A percentile compares a stretch with the other conserved stretches of the same genome.
These are phyloP conservation scores for Tremella mesenterica DNA, from an alignment of 768 basidiomycete genomes.

Conservation along the genomic window DNA sequence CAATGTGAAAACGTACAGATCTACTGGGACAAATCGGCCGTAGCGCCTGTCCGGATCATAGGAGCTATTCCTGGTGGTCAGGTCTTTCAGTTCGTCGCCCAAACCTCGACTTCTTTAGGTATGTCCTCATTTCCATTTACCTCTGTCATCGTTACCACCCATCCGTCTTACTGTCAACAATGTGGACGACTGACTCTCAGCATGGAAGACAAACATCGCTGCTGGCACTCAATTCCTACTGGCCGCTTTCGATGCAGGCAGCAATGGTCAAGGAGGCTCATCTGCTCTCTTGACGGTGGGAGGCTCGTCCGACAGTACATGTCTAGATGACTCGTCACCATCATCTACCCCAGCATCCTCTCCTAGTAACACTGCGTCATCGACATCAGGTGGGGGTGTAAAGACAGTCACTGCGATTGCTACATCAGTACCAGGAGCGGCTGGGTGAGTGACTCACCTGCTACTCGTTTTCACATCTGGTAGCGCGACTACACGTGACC, in stretches of 20 bases:
- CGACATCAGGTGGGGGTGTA: slow-evolving; percentile 9
- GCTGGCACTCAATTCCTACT: slow-evolving; percentile 51
- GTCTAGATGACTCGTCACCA: slow-evolving; percentile 51
- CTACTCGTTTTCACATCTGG: background rate
- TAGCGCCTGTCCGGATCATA: slow-evolving; percentile 42
- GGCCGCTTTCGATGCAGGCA: slow-evolving; percentile 26
- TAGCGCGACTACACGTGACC: background rate
- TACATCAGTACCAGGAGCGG: slow-evolving; percentile 13
- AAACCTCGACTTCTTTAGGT: slow-evolving; percentile 14
- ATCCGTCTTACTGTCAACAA: background rate
- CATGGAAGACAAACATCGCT: slow-evolving; percentile 56
- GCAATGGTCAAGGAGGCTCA: slow-evolving; percentile 51
- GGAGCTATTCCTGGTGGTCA: slow-evolving; percentile 60
- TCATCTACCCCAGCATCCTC: slow-evolving; percentile 27
- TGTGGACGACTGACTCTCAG: slow-evolving; percentile 30
- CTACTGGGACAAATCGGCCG: slow-evolving; percentile 32
- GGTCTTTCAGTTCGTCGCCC: slow-evolving; percentile 46
- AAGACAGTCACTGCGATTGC: slow-evolving; percentile 37
- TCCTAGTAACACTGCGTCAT: background rate
- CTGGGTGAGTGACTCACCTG: slow-evolving; percentile 19
- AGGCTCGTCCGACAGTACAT: slow-evolving; percentile 50
- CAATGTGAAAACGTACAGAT: slow-evolving; percentile 30
- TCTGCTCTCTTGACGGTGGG: slow-evolving; percentile 53
- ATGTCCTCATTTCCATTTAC: too few species aligned
- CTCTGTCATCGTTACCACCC: too few species aligned